A percentile compares a stretch with the other conserved stretches of the same genome.
phyloP scores from a whole-genome alignment of 495 filamentous ascomycete genomes.

The Astrothelium subdiscretum region DNA sequence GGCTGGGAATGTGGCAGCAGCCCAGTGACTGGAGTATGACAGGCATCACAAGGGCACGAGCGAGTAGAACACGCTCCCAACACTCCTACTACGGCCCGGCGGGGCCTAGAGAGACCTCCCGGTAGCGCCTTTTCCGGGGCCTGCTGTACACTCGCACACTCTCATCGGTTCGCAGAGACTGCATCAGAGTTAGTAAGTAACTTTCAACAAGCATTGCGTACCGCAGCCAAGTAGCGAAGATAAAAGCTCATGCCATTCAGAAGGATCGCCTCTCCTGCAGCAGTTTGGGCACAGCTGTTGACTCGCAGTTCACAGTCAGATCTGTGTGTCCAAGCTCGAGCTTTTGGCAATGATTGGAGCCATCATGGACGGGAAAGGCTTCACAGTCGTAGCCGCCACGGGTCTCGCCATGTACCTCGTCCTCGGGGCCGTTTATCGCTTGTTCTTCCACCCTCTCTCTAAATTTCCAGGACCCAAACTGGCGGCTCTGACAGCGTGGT shows the following conservation, averaged over 20 bases:
- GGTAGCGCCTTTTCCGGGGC: background rate
- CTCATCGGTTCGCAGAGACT: background rate
- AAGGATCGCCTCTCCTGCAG: background rate
- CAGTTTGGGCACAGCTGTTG: too few species aligned
- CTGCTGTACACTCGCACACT: background rate
- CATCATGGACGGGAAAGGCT: background rate
- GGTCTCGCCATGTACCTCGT: constrained; percentile 1
- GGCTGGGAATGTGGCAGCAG: background rate
- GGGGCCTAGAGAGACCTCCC: background rate
- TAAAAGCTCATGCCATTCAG: background rate
- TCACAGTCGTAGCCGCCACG: background rate
- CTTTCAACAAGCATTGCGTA: background rate
- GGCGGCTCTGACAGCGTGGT: constrained; percentile 9
- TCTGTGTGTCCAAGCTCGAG: background rate
- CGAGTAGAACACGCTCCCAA: background rate
- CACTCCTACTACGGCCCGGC: background rate
- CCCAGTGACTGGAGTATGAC: background rate
- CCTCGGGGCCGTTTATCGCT: background rate
- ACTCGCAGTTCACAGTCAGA: too few species aligned
- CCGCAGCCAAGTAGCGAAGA: background rate
- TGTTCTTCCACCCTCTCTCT: constrained; percentile 5
- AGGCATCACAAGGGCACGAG: background rate
- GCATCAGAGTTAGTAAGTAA: background rate
- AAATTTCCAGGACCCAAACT: constrained; percentile 12
- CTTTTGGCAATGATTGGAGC: background rate